These are phyloP conservation scores for Saccharomycopsis lassenensis DNA, from an alignment of 805 yeast species.

Conservation along the genomic window DNA sequence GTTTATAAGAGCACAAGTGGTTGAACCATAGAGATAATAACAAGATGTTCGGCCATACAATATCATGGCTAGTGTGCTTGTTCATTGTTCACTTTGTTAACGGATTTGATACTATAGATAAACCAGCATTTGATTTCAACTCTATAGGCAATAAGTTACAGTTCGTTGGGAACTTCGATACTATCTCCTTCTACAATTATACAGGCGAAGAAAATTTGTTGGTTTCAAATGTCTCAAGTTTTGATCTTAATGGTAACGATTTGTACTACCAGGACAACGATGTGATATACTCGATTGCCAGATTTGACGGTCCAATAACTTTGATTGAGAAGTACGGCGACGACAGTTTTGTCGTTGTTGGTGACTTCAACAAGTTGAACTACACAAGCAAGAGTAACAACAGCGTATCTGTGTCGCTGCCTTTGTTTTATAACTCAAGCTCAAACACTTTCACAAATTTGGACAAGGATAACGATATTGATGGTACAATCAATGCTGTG, in stretches of 20 bases:
- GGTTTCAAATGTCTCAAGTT: constrained; percentile 4
- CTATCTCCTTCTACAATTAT: constrained; percentile 12
- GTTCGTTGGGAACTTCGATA: constrained; percentile 17
- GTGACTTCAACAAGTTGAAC: constrained; percentile 10
- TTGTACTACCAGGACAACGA: constrained; percentile 10
- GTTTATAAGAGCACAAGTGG: too few relatives aligned
- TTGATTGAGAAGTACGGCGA: constrained; percentile 5
- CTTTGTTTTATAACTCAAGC: constrained; percentile 9
- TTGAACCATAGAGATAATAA: too few relatives aligned
- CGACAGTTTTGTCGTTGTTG: constrained; percentile 12
- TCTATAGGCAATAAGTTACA: constrained; percentile 27
- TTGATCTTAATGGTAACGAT: constrained; percentile 4
- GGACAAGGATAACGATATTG: constrained; percentile 14
- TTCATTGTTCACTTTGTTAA: too few relatives aligned
- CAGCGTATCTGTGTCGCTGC: neutral
- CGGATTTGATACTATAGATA: constrained; percentile 10
- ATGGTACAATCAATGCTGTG: constrained; percentile 34
- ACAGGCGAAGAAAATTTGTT: constrained; percentile 13
- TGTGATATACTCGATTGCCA: constrained; percentile 9
- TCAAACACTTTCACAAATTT: constrained; percentile 7
- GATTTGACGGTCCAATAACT: constrained; percentile 10
- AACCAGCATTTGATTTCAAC: constrained; percentile 33
- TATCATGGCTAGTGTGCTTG: too few relatives aligned
- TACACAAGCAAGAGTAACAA: neutral
- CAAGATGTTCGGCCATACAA: too few relatives aligned